A percentile compares a stretch with the other conserved stretches of the same genome.
phyloP scores from a whole-genome alignment of 2,329 filamentous ascomycete genomes.

The Coleophoma crateriformis region DNA sequence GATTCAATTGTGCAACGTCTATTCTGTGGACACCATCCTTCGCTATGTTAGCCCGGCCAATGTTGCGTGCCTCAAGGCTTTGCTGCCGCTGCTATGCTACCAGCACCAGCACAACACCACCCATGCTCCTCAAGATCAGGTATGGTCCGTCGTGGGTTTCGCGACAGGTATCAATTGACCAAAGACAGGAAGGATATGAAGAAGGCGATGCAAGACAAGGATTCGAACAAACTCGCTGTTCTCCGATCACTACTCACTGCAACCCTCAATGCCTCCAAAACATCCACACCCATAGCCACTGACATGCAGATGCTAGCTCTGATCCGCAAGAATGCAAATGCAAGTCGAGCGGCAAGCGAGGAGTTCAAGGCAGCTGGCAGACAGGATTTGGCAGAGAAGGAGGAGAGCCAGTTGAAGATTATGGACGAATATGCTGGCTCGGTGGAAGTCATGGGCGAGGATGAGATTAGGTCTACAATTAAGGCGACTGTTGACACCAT shows the following conservation, averaged over 20 bases:
- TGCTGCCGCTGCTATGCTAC: constrained; percentile 21
- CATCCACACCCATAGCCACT: constrained; percentile 59
- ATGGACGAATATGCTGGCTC: constrained; percentile 58
- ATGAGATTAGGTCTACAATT: constrained; percentile 52
- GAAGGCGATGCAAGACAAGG: constrained; percentile 60
- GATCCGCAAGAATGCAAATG: constrained; percentile 57
- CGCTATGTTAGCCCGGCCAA: constrained; percentile 13
- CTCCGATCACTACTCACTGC: constrained; percentile 64
- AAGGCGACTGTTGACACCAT: constrained; percentile 44
- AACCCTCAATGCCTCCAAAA: constrained; percentile 73
- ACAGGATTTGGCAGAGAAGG: constrained; percentile 65
- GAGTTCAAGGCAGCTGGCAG: constrained; percentile 62
- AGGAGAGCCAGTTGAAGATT: constrained; percentile 59
- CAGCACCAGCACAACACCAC: constrained; percentile 19
- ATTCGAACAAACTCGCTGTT: constrained; percentile 58
- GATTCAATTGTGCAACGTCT: background rate
- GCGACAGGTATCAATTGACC: background rate
- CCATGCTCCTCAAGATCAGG: constrained; percentile 30
- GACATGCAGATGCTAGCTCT: constrained; percentile 65
- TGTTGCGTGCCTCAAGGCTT: constrained; percentile 17
- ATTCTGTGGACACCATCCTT: background rate
- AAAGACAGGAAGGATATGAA: constrained; percentile 47
- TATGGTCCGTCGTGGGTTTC: constrained; percentile 5
- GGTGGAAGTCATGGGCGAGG: constrained; percentile 50
- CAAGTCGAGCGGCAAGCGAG: constrained; percentile 49